phyloP scores from a whole-genome alignment of 768 basidiomycete genomes.

The Lepiota venenata region DNA sequence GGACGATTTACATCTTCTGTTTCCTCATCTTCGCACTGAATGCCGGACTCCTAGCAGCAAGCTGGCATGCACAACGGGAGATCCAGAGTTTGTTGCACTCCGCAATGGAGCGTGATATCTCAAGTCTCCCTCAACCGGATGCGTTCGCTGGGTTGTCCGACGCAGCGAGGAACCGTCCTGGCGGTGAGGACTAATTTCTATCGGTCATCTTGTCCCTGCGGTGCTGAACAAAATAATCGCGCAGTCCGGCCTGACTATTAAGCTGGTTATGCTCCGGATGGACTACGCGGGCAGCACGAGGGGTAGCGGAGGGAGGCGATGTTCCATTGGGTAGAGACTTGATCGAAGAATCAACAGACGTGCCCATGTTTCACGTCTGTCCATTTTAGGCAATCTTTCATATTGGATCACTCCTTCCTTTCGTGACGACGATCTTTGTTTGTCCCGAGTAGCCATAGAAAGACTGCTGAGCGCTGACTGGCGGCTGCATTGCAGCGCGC shows the following conservation, averaged over 20 bases:
- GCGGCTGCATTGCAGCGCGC: too few species aligned
- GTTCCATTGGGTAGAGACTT: not conserved
- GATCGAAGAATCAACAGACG: not conserved
- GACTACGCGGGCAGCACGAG: not conserved
- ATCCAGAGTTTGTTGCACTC: not conserved
- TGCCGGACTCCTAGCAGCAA: not conserved
- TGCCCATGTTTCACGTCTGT: not conserved
- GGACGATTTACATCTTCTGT: slow-evolving; percentile 1
- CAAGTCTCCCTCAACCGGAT: slow-evolving; percentile 4
- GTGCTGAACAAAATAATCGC: not conserved
- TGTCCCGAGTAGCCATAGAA: not conserved
- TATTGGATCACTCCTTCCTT: slow-evolving; percentile 1
- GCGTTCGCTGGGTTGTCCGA: slow-evolving; percentile 6
- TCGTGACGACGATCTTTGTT: not conserved
- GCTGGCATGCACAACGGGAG: slow-evolving; percentile 2
- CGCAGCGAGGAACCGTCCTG: not conserved
- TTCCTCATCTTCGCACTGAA: slow-evolving; percentile 2
- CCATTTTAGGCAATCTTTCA: not conserved
- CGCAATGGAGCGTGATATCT: slow-evolving; percentile 3
- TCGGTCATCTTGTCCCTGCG: not conserved
- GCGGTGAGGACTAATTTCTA: not conserved
- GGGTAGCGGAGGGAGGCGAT: not conserved
- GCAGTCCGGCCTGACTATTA: slow-evolving; percentile 7
- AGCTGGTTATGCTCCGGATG: not conserved
- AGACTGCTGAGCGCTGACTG: too few species aligned